These are phyloP conservation scores for Symbiodinium natans DNA, from an alignment of 73 alveolate species.

Conservation along the genomic window DNA sequence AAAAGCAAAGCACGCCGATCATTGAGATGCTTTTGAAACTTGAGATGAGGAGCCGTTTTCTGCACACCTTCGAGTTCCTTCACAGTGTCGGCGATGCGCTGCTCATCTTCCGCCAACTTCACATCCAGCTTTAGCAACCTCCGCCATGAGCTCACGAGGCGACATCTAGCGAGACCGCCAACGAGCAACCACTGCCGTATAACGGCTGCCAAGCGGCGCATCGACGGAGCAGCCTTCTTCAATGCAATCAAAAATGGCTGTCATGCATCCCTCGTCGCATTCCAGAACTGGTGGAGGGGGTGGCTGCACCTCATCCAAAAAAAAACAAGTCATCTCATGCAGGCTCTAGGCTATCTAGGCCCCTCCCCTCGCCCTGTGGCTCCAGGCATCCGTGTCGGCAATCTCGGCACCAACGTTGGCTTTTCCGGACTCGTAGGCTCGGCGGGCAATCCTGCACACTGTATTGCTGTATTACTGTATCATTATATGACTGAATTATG, in stretches of 20 bases:
- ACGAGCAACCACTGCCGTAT: neutral
- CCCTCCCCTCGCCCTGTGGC: too few species aligned
- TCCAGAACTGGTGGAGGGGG: conserved; percentile 84
- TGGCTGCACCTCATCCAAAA: conserved; percentile 30
- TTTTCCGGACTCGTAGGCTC: neutral
- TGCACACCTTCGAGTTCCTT: conserved; percentile 50
- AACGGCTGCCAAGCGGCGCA: conserved; percentile 19
- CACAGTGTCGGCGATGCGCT: conserved; percentile 31
- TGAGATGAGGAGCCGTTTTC: conserved; percentile 16
- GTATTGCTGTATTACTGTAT: too few species aligned
- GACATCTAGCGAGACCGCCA: neutral
- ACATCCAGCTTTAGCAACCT: conserved; percentile 83
- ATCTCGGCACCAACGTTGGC: conserved; percentile 9
- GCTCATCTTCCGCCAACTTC: conserved; percentile 81
- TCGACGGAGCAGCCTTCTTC: conserved; percentile 93
- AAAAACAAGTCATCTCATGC: too few species aligned
- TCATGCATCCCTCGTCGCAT: conserved; percentile 91
- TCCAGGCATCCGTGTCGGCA: conserved; percentile 1
- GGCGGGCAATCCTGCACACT: neutral
- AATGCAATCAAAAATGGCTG: conserved; percentile 77
- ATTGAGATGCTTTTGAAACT: too few species aligned
- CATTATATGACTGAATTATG: too few species aligned
- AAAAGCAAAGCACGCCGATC: neutral
- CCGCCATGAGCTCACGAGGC: neutral
- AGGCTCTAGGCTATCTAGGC: too few species aligned